Evolutionary conservation across 176 grass and related monocot species (phyloP), one percentile per base, ranked within the genome.

Genomic region (Oryza brachyantha): DNA sequence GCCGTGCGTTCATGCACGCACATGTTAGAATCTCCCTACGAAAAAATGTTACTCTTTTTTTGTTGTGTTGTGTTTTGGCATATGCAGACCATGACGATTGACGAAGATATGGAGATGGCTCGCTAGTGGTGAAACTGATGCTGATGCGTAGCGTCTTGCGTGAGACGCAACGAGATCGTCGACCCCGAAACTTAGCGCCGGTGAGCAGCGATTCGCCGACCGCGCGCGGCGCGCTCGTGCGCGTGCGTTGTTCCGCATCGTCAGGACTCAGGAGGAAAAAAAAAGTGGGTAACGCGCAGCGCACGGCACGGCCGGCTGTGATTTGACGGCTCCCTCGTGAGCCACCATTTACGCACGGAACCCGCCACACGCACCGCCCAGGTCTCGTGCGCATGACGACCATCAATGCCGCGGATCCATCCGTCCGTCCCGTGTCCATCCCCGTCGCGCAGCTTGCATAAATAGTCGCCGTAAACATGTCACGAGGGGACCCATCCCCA

Each of bases 321-420:
- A 41, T 78, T 78, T 6, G 31, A 40, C 59, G 42, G 76, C 67
- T 39, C 61, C 19, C 40, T 9, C 64, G 71, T 80, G 78, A 76
- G 31, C 52, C 52, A 38, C 64, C 72, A 82, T 58, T 82, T 86
- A 81, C 64, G 72, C 21, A n/a, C 26, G 55, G 31, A 29, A 67
- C 41, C 27, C 68, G 37, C 22, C 69, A 5, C 14, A 19, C 31
- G 35, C 68, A n/a, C 73, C 59, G 60, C 62, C 81, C 86, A 54
- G 0, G 54, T 24, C 81, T 34, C 14, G 54, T 38, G 34, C 28
- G 81, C 86, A 59, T 65, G 86, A 80, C 5, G 50, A 0, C 80
- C 86, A 79, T 88, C 74, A 88, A 88, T 79, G 74, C 74, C 27
- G 38, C 27, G 38, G 64, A 58, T 21, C 77, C n/a, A 5, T 9